These are phyloP conservation scores for Gnetum montanum DNA, from an alignment of 75 land plant species.

Conservation along the genomic window DNA sequence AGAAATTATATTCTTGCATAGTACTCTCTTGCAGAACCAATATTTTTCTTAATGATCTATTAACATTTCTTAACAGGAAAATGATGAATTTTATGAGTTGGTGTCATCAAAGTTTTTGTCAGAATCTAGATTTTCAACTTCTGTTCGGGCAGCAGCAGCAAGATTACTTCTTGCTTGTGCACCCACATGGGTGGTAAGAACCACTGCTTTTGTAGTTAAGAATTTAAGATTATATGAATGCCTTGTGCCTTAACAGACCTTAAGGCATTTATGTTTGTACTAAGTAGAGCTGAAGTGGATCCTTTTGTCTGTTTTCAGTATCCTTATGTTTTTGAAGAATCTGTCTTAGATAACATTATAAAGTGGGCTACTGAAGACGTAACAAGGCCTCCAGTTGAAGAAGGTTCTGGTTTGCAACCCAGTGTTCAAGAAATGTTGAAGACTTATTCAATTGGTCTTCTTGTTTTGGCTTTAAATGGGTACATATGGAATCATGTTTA, in stretches of 20 bases:
- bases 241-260: too few species aligned
- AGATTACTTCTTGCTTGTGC: constrained; percentile 76
- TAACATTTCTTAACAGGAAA: constrained; percentile 46
- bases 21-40: neutral
- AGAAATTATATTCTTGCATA: neutral
- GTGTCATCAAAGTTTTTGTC: constrained; percentile 67
- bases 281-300: neutral
- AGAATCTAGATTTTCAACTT: constrained; percentile 47
- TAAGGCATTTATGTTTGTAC: too few species aligned
- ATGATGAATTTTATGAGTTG: constrained; percentile 91
- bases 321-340: constrained; percentile 89
- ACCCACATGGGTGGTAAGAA: constrained; percentile 65
- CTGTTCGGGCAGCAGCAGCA: constrained; percentile 75
- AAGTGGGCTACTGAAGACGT: constrained; percentile 70
- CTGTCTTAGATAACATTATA: constrained; percentile 65
- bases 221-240: too few species aligned
- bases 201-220: too few species aligned
- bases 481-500: constrained; percentile 12
- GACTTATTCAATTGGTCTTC: constrained; percentile 91
- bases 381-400: constrained; percentile 20
- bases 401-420: constrained; percentile 18
- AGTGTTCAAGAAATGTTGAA: constrained; percentile 70
- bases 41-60: neutral
- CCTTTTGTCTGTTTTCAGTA: constrained; percentile 45
- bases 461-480: constrained; percentile 66